phyloP scores from a whole-genome alignment of 1,139 yeast species.

The Kurtzmaniella natalensis region DNA sequence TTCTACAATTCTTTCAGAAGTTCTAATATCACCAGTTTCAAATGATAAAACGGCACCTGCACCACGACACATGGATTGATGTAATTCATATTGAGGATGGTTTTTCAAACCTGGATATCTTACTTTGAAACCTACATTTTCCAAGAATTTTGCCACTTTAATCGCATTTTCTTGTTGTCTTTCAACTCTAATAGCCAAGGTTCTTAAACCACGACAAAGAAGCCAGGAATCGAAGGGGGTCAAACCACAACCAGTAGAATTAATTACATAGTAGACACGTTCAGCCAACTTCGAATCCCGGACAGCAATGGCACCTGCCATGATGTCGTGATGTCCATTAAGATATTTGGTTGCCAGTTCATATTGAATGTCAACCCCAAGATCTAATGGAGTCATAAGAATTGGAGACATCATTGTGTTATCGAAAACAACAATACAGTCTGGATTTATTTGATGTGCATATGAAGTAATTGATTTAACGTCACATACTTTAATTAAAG shows the following conservation, averaged over 20 bases:
- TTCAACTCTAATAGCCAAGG: slow-evolving; percentile 78
- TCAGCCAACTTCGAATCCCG: slow-evolving; percentile 62
- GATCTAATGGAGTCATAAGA: slow-evolving; percentile 75
- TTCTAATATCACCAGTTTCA: slow-evolving; percentile 72
- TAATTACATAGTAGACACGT: slow-evolving; percentile 68
- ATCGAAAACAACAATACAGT: slow-evolving; percentile 77
- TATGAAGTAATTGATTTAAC: slow-evolving; percentile 58
- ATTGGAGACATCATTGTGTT: slow-evolving; percentile 96
- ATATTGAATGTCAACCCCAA: slow-evolving; percentile 86
- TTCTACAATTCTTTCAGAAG: slow-evolving; percentile 73
- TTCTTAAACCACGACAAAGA: slow-evolving; percentile 78
- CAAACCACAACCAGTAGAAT: slow-evolving; percentile 87
- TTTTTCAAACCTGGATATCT: slow-evolving; percentile 79
- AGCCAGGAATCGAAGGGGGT: slow-evolving; percentile 93
- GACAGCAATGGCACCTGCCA: slow-evolving; percentile 89
- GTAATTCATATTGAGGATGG: slow-evolving; percentile 80
- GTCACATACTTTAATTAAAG: slow-evolving; percentile 83
- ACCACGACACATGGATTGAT: slow-evolving; percentile 73
- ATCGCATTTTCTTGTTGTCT: slow-evolving; percentile 81
- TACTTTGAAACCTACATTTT: slow-evolving; percentile 58
- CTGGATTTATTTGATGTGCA: slow-evolving; percentile 67
- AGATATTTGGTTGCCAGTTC: slow-evolving; percentile 90
- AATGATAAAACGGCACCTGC: slow-evolving; percentile 87
- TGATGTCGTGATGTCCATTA: slow-evolving; percentile 91
- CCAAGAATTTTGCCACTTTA: slow-evolving; percentile 69